Evolutionary conservation across 2,329 filamentous ascomycete species (phyloP).

Genomic region (Cryphonectria nitschkei): DNA sequence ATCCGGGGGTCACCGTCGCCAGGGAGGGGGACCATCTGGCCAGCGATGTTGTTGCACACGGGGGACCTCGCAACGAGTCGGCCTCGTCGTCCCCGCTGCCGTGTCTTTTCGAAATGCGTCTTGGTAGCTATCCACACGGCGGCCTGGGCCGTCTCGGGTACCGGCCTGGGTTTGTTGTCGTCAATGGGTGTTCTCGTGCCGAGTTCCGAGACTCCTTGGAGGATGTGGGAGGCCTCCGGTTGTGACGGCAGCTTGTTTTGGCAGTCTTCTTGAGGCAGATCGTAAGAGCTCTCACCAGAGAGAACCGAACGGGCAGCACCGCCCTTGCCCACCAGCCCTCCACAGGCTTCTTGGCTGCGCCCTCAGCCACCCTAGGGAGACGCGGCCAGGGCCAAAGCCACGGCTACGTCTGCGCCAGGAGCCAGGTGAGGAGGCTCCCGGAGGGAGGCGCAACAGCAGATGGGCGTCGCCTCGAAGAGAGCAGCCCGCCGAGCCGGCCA

Average conservation of each 20-base stretch:
- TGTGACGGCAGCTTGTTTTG: background rate
- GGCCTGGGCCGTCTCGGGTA: constrained; percentile 6
- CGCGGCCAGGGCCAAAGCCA: background rate
- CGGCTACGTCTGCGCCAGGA: background rate
- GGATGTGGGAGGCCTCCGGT: background rate
- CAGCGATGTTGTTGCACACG: constrained; percentile 31
- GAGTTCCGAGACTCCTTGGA: constrained; percentile 13
- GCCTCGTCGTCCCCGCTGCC: constrained; percentile 24
- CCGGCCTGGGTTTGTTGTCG: constrained; percentile 7
- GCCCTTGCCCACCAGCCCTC: background rate
- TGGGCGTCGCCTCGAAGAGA: background rate
- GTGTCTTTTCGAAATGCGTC: constrained; percentile 13
- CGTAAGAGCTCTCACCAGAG: background rate
- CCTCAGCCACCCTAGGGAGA: constrained; percentile 18
- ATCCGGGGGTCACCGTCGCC: constrained; percentile 44
- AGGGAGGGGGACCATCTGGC: constrained; percentile 51
- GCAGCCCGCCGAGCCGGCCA: constrained; percentile 1
- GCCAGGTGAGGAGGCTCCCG: constrained; percentile 15
- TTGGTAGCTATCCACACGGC: constrained; percentile 12
- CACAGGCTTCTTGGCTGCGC: constrained; percentile 19
- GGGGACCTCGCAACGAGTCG: constrained; percentile 22
- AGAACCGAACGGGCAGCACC: background rate
- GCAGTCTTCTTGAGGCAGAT: background rate
- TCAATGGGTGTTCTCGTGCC: constrained; percentile 14
- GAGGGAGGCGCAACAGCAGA: background rate